These are phyloP conservation scores for Capsicum baccatum DNA, from an alignment of 257 asterid species.

Conservation along the genomic window DNA sequence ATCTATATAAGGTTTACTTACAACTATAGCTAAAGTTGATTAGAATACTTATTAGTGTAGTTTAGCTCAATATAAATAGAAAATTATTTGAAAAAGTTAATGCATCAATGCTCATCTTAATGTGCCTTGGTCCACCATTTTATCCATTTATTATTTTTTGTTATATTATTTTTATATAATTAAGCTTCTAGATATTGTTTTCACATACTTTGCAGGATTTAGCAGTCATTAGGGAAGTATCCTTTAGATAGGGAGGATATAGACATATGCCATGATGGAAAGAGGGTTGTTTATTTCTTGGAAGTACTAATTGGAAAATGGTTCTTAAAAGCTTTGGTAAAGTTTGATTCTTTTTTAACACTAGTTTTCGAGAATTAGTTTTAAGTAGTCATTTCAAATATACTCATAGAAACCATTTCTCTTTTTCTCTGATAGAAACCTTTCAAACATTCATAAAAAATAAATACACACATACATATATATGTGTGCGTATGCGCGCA, in stretches of 20 bases:
- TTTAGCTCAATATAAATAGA: too few relatives aligned
- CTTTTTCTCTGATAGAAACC: too few relatives aligned
- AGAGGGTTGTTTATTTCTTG: conserved; percentile 34
- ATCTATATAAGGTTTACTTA: too few relatives aligned
- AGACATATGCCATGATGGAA: conserved; percentile 30
- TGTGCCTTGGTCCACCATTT: not conserved
- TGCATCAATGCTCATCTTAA: not conserved
- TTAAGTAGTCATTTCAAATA: not conserved
- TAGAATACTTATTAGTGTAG: too few relatives aligned
- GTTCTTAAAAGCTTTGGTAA: conserved; percentile 36
- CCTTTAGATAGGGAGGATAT: not conserved
- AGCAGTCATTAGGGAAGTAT: not conserved
- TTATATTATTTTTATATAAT: not conserved
- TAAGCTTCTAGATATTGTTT: not conserved
- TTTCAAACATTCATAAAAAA: too few relatives aligned
- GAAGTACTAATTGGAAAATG: conserved; percentile 34
- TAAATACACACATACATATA: too few relatives aligned
- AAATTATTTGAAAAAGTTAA: too few relatives aligned
- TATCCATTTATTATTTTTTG: not conserved
- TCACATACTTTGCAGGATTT: not conserved
- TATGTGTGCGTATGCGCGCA: too few relatives aligned
- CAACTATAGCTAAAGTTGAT: too few relatives aligned
- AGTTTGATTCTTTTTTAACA: not conserved
- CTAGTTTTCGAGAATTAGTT: not conserved
- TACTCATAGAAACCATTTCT: not conserved